phyloP scores from a whole-genome alignment of 257 asterid species.

The Handroanthus guayacan region DNA sequence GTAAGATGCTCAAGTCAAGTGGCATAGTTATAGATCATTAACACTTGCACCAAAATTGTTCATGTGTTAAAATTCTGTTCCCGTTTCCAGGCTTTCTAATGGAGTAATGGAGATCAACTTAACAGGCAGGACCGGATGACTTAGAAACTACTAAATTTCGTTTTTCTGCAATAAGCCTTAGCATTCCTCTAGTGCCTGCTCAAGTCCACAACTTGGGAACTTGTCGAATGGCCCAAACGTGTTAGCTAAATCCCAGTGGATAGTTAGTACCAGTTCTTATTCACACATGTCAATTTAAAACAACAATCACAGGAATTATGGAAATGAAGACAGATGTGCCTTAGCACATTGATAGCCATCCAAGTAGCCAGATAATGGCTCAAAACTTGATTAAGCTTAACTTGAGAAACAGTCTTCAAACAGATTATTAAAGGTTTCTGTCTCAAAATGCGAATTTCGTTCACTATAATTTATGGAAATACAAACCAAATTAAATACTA shows the following conservation, averaged over 20 bases:
- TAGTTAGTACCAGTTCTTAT: neutral
- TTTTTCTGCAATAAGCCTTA: too few species aligned
- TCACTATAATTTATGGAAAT: conserved; percentile 9
- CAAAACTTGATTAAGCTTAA: conserved; percentile 27
- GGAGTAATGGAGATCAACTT: too few species aligned
- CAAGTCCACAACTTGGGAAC: too few species aligned
- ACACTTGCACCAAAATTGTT: too few species aligned
- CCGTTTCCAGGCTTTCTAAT: too few species aligned
- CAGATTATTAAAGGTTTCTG: conserved; percentile 31
- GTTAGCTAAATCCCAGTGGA: neutral
- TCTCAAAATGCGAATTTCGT: neutral
- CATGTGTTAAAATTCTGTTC: too few species aligned
- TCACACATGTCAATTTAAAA: neutral
- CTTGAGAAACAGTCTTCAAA: conserved; percentile 1
- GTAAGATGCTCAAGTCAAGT: too few species aligned
- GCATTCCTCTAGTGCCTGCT: too few species aligned
- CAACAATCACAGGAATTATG: neutral
- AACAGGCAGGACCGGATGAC: too few species aligned
- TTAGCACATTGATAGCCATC: neutral
- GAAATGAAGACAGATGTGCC: neutral
- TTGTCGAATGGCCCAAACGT: too few species aligned
- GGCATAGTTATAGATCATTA: too few species aligned
- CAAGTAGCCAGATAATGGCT: neutral
- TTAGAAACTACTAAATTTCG: too few species aligned
- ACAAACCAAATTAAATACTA: conserved; percentile 22